Evolutionary conservation across 1,284 basidiomycete genomes (phyloP), one percentile per base, ranked within the genome.

Genomic region (Entoloma clypeatum): DNA sequence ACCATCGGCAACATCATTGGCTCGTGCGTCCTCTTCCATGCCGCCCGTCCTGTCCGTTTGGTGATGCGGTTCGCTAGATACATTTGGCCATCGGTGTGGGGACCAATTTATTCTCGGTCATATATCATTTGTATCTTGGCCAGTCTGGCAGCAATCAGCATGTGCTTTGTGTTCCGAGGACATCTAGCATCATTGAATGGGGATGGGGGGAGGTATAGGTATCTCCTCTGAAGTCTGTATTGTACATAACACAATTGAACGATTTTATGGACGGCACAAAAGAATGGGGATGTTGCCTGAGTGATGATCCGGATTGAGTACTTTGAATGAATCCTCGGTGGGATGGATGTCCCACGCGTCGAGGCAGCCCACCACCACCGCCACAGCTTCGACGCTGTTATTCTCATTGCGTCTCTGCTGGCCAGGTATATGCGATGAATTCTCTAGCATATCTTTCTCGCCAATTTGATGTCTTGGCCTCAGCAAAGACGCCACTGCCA

Each of bases 1-100:
- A 79, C 81, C 52, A 62, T 85, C 14, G 82, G 82, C 4, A 86
- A 86, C 55, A 64, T 85, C 41, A 65, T 75, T 26, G 81, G 85
- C 48, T 83, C 82, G 66, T 85, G 60, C 61, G 79, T 76, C 28
- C 35, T 33, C 36, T 18, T 26, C 24, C 35, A 25, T 40, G 8
- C 25, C 9, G 16, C 8, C 5, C n/a, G 21, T 25, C 10, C 11
- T 35, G 19, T 21, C 4, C n/a, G 13, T n/a, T 32, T 34, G 19
- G 33, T 46, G 7, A 32, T 18, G n/a, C n/a, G 16, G 17, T 32
- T 23, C 5, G 18, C 8, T 39, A 69, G 67, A 24, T 68, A 71
- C 47, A 55, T 67, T 7, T 72, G 68, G 65, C 62, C 60, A 21
- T 48, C 54, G 4, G 52, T 45, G n/a, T 71, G 66, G 67, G 71